These are phyloP conservation scores for Brachypodium distachyon DNA, from an alignment of 202 grass and related monocot species.

Conservation along the genomic window DNA sequence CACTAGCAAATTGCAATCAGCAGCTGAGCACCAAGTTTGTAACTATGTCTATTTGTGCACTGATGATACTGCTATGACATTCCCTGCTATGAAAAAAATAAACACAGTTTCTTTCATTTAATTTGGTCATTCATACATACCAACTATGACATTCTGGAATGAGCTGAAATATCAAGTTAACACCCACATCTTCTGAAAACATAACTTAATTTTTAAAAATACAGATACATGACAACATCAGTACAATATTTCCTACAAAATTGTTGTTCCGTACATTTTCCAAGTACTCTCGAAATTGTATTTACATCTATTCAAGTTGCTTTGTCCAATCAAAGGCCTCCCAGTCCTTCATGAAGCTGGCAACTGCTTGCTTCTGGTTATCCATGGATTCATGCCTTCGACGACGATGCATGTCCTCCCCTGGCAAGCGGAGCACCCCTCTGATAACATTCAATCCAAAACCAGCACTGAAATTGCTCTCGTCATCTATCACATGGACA, in stretches of 20 bases:
- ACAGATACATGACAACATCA: conserved; percentile 4
- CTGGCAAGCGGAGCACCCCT: conserved; percentile 69
- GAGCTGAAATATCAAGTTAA: neutral
- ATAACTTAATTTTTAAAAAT: neutral
- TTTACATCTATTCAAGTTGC: conserved; percentile 44
- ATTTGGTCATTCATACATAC: too few species aligned
- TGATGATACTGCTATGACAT: too few species aligned
- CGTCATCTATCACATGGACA: conserved; percentile 87
- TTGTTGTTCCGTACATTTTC: neutral
- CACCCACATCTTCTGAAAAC: neutral
- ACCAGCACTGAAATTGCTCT: conserved; percentile 60
- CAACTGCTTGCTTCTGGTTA: conserved; percentile 58
- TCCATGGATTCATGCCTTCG: conserved; percentile 61
- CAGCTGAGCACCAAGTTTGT: neutral
- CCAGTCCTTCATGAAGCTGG: conserved; percentile 59
- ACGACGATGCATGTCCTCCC: conserved; percentile 78
- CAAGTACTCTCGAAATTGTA: neutral
- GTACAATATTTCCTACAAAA: conserved; percentile 9
- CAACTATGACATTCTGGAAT: neutral
- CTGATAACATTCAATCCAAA: conserved; percentile 85
- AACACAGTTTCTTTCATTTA: neutral
- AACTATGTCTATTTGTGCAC: too few species aligned
- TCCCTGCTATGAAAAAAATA: neutral
- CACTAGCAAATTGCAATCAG: neutral
- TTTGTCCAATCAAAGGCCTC: conserved; percentile 85